phyloP scores from a whole-genome alignment of 2,329 filamentous ascomycete genomes.

The Aspergillus sp. region DNA sequence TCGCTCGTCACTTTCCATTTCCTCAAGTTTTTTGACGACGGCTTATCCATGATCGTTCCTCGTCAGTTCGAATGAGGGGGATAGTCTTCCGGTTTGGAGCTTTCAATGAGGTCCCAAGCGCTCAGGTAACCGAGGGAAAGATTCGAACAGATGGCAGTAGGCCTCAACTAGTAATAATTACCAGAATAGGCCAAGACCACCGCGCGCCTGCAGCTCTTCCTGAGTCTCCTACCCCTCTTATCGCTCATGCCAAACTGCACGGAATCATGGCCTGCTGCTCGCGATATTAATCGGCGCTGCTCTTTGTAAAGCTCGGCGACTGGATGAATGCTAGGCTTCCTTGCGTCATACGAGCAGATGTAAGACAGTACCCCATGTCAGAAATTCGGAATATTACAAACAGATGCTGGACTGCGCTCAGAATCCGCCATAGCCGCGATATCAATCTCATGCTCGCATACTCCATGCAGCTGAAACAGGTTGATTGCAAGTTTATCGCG shows the following conservation, averaged over 20 bases:
- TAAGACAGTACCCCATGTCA: conserved; percentile 7
- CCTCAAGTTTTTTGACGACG: neutral
- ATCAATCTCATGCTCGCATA: conserved; percentile 14
- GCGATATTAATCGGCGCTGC: neutral
- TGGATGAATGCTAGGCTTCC: neutral
- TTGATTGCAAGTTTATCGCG: neutral
- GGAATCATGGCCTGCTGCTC: neutral
- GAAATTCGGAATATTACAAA: neutral
- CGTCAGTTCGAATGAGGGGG: conserved; percentile 3
- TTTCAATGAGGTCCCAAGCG: neutral
- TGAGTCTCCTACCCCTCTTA: conserved; percentile 1
- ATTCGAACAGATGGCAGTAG: neutral
- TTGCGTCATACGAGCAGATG: conserved; percentile 21
- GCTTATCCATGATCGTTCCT: neutral
- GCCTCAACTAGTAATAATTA: neutral
- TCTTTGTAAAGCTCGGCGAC: neutral
- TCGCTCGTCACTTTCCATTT: conserved; percentile 5
- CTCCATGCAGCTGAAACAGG: neutral
- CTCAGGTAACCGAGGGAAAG: neutral
- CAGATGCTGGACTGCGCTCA: neutral
- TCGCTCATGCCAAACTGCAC: neutral
- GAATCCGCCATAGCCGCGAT: conserved; percentile 27
- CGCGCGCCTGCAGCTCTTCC: neutral
- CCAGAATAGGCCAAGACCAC: neutral
- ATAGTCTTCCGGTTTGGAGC: neutral